These are phyloP conservation scores for Raffaelea arxii DNA, from an alignment of 2,329 filamentous ascomycete genomes.

Conservation along the genomic window DNA sequence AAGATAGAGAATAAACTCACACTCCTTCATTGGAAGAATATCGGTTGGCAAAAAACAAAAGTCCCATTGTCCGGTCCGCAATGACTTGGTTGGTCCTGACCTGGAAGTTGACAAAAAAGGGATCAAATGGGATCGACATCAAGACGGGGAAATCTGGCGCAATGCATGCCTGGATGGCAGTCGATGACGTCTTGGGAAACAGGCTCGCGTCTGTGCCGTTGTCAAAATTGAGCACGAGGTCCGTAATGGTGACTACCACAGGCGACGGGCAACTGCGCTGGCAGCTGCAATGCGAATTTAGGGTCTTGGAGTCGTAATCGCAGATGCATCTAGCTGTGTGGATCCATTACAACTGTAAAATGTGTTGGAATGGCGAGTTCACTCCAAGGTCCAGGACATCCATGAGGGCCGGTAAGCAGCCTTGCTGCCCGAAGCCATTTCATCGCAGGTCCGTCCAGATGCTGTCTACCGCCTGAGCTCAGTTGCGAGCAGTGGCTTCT, in stretches of 20 bases:
- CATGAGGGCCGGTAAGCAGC: too few species aligned
- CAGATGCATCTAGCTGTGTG: too few species aligned
- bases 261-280: constrained; percentile 15
- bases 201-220: constrained; percentile 22
- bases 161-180: constrained; percentile 13
- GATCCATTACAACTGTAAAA: too few species aligned
- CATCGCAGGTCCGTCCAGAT: too few species aligned
- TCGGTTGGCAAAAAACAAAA: neutral
- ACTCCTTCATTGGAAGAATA: neutral
- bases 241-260: constrained; percentile 18
- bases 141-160: constrained; percentile 12
- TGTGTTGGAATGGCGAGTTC: too few species aligned
- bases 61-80: constrained; percentile 9
- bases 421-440: too few species aligned
- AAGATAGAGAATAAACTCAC: neutral
- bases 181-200: constrained; percentile 7
- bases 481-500: too few species aligned
- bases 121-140: constrained; percentile 14
- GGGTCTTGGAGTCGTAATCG: too few species aligned
- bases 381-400: too few species aligned
- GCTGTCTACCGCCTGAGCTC: too few species aligned
- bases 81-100: constrained; percentile 2
- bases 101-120: constrained; percentile 12
- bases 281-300: too few species aligned
- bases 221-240: constrained; percentile 22